Percentiles rank a stretch among this genome's conserved stretches.
phyloP scores from a whole-genome alignment of 257 asterid species.

The Handroanthus guayacan region DNA sequence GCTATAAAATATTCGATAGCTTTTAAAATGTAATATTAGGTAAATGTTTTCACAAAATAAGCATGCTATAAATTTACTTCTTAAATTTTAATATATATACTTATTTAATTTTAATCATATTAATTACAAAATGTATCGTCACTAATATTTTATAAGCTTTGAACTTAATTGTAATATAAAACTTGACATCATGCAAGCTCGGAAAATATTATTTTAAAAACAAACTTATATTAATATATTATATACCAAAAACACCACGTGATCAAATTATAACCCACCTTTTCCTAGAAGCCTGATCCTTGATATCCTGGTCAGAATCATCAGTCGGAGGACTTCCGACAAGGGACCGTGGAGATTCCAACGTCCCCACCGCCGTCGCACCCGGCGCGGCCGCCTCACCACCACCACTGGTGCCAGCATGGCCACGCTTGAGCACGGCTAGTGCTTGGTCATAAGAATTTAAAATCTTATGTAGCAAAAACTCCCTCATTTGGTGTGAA shows the following conservation, averaged over 20 bases:
- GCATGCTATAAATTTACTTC: no score
- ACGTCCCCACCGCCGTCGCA: slow-evolving; percentile 3
- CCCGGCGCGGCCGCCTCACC: slow-evolving; percentile 9
- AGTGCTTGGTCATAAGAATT: slow-evolving; percentile 62
- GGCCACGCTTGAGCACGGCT: slow-evolving; percentile 45
- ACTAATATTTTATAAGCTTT: no score
- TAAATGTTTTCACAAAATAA: no score
- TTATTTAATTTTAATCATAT: no score
- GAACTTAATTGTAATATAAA: no score
- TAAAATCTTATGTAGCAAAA: slow-evolving; percentile 60
- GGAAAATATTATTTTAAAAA: no score
- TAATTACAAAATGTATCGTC: no score
- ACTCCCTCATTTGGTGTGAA: slow-evolving; percentile 41
- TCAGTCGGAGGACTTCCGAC: slow-evolving; percentile 56
- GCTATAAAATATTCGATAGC: no score
- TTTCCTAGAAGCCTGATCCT: slow-evolving; percentile 57
- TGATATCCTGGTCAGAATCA: slow-evolving; percentile 65
- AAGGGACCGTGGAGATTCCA: slow-evolving; percentile 54
- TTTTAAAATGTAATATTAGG: no score
- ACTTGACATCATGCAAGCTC: no score
- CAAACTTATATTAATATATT: not conserved
- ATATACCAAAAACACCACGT: no score
- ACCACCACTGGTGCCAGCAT: not conserved
- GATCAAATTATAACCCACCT: slow-evolving; percentile 47
- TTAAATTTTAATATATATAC: no score